These are phyloP conservation scores for Aechmea fasciata DNA, from an alignment of 176 grass and related monocot species.

Conservation along the genomic window DNA sequence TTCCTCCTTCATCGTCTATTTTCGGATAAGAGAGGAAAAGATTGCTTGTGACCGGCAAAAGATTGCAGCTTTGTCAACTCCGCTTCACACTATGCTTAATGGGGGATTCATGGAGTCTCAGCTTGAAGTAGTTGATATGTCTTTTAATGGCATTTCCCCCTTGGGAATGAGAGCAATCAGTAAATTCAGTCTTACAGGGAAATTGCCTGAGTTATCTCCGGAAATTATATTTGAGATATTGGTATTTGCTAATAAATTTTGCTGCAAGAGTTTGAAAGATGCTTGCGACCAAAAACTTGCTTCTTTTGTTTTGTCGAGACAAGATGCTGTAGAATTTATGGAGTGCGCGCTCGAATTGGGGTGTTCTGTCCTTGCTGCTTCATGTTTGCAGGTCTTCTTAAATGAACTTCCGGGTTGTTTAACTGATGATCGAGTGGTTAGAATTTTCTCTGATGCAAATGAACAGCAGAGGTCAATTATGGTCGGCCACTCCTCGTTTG, in stretches of 20 bases:
- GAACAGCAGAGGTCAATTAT: constrained; percentile 71
- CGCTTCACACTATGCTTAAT: constrained; percentile 86
- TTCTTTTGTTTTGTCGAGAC: constrained; percentile 71
- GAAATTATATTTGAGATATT: constrained; percentile 82
- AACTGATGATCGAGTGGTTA: constrained; percentile 75
- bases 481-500: constrained; percentile 67
- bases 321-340: constrained; percentile 97
- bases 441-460: constrained; percentile 60
- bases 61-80: constrained; percentile 68
- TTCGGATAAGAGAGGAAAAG: constrained; percentile 67
- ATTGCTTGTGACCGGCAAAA: constrained; percentile 75
- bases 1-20: constrained; percentile 61
- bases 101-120: constrained; percentile 80
- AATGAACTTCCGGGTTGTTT: constrained; percentile 76
- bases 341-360: constrained; percentile 83
- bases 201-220: constrained; percentile 58
- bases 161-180: constrained; percentile 65
- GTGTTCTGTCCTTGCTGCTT: constrained; percentile 74
- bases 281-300: constrained; percentile 86
- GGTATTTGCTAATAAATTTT: constrained; percentile 93
- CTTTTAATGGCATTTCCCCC: constrained; percentile 73
- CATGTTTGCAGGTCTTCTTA: constrained; percentile 83
- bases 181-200: constrained; percentile 74
- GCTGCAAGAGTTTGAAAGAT: constrained; percentile 89
- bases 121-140: constrained; percentile 89